Evolutionary conservation across 2,329 filamentous ascomycete species (phyloP).

Genomic region (Aaosphaeria pasadenensis): DNA sequence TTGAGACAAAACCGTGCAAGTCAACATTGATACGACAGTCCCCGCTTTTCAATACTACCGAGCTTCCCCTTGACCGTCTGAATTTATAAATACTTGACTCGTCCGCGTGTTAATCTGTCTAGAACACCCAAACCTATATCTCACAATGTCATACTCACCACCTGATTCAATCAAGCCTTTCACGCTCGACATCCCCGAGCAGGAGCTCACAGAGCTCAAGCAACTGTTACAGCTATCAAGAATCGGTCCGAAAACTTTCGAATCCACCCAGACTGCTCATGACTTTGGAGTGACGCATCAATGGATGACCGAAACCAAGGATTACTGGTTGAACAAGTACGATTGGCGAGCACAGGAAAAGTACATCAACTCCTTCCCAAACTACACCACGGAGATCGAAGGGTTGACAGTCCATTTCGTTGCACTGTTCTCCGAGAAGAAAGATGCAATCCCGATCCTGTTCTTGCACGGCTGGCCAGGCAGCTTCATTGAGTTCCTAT

Average conservation of each 20-base stretch:
- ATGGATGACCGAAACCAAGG: slow-evolving; percentile 35
- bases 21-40: no score
- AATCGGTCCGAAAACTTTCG: slow-evolving; percentile 28
- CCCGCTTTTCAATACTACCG: no score
- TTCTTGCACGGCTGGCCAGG: slow-evolving; percentile 59
- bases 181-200: slow-evolving; percentile 29
- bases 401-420: slow-evolving; percentile 52
- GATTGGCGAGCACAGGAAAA: slow-evolving; percentile 38
- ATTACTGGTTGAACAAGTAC: slow-evolving; percentile 38
- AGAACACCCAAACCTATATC: background rate
- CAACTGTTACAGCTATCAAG: slow-evolving; percentile 35
- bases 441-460: slow-evolving; percentile 52
- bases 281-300: slow-evolving; percentile 29
- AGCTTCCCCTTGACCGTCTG: no score
- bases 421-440: slow-evolving; percentile 53
- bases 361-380: slow-evolving; percentile 51
- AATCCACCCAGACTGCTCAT: slow-evolving; percentile 17
- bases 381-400: slow-evolving; percentile 48
- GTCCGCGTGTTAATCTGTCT: no score
- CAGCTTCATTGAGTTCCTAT: slow-evolving; percentile 57
- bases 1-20: no score
- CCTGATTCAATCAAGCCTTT: slow-evolving; percentile 29
- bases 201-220: slow-evolving; percentile 32
- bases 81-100: no score
- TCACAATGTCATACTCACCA: slow-evolving; percentile 30